Percentiles rank a stretch among this genome's conserved stretches.
Evolutionary conservation across 2,329 filamentous ascomycete species (phyloP).

Genomic region (Scedosporium dehoogii): DNA sequence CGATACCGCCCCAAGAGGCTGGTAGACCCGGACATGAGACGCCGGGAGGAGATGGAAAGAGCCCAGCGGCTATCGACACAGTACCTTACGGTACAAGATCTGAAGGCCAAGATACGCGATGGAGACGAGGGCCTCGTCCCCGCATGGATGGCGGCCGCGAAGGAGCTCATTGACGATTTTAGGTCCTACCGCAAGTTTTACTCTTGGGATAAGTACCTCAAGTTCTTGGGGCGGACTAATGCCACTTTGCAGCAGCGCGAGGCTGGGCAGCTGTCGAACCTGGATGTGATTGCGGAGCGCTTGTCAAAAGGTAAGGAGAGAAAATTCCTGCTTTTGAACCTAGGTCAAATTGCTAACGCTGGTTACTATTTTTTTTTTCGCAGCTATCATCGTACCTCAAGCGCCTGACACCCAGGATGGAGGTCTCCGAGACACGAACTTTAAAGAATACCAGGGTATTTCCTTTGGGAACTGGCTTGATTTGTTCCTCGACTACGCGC

Average conservation of each 20-base stretch:
- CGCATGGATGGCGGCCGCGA: constrained; percentile 49
- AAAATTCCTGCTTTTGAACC: neutral
- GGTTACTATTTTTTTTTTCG: neutral
- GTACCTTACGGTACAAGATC: constrained; percentile 32
- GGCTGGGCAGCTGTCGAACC: constrained; percentile 21
- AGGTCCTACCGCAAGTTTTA: constrained; percentile 54
- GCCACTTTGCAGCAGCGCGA: constrained; percentile 13
- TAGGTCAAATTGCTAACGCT: neutral
- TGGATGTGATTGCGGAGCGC: constrained; percentile 46
- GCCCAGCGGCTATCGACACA: constrained; percentile 28
- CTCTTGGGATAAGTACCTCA: constrained; percentile 55
- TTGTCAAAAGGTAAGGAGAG: constrained; percentile 37
- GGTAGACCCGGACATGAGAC: constrained; percentile 31
- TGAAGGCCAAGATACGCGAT: constrained; percentile 30
- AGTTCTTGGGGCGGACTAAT: constrained; percentile 36
- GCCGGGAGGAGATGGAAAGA: constrained; percentile 32
- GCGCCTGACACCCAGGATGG: constrained; percentile 13
- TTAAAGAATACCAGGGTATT: constrained; percentile 60
- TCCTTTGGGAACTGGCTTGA: constrained; percentile 80
- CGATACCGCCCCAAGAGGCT: constrained; percentile 36
- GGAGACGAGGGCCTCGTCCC: constrained; percentile 33
- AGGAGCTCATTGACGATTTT: constrained; percentile 53
- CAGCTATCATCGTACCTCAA: constrained; percentile 10
- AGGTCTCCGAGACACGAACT: constrained; percentile 14
- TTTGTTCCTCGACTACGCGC: constrained; percentile 78